Conservation (phyloP, 768 basidiomycete species). For the Auriscalpium vulgare region DNA sequence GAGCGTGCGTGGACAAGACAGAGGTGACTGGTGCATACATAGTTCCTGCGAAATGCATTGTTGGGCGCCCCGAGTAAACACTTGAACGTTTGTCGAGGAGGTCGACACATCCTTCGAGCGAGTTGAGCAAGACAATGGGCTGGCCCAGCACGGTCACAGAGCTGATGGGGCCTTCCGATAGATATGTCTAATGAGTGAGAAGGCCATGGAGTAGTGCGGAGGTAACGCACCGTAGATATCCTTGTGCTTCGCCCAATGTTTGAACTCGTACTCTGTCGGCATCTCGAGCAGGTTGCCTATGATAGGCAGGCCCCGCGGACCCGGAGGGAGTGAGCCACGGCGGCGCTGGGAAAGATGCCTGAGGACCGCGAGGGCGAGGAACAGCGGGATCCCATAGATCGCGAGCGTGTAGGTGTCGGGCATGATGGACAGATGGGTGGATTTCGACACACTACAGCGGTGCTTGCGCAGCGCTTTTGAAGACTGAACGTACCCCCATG, state of each 20-base stretch:
- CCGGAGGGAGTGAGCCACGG: conserved; percentile 1
- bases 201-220: no score
- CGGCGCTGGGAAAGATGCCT: no score
- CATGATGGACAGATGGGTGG: no score
- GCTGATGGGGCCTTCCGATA: conserved; percentile 2
- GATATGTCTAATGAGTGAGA: background rate
- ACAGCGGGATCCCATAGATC: no score
- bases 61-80: conserved; percentile 5
- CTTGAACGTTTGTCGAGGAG: conserved; percentile 7
- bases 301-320: conserved; percentile 5
- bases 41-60: conserved; percentile 4
- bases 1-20: background rate
- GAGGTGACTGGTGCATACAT: background rate
- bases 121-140: conserved; percentile 5
- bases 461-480: no score
- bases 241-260: conserved; percentile 7
- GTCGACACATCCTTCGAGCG: conserved; percentile 5
- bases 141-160: conserved; percentile 4
- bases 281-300: conserved; percentile 3
- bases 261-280: conserved; percentile 2
- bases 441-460: no score
- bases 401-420: no score
- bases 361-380: no score
- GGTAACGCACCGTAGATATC: background rate
- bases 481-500: no score